Evolutionary conservation across 768 basidiomycete species (phyloP).

Genomic region (Kwoniella shandongensis): DNA sequence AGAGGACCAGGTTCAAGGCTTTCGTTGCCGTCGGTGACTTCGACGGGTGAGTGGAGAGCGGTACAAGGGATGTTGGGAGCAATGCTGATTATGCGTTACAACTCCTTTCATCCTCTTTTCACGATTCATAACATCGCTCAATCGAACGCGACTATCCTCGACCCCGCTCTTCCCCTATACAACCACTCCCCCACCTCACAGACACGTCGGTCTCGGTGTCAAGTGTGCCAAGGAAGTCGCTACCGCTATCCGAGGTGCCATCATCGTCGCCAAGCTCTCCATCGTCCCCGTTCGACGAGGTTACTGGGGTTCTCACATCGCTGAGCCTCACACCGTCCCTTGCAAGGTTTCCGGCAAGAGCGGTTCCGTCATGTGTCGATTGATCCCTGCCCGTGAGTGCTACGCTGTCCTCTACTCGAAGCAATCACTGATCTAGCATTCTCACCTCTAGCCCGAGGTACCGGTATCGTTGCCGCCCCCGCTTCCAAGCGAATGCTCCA

Average conservation of each 20-base stretch:
- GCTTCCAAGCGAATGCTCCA: conserved; percentile 95
- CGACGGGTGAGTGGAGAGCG: conserved; percentile 62
- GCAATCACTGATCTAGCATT: not conserved
- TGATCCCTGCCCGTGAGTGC: conserved; percentile 77
- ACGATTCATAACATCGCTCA: no score
- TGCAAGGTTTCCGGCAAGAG: conserved; percentile 98
- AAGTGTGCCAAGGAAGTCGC: conserved; percentile 99
- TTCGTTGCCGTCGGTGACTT: conserved; percentile 99
- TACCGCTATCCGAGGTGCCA: conserved; percentile 97
- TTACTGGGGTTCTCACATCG: conserved; percentile 99
- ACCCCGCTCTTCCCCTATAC: no score
- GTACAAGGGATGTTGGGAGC: not conserved
- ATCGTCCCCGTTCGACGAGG: conserved; percentile 97
- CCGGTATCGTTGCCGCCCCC: conserved; percentile 98
- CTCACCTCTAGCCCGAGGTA: conserved; percentile 68
- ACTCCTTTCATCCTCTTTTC: no score
- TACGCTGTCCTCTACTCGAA: not conserved
- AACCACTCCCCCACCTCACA: conserved; percentile 11
- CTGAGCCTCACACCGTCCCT: conserved; percentile 98
- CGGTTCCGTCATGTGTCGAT: conserved; percentile 98
- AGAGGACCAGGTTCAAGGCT: conserved; percentile 99
- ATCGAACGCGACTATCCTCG: not conserved
- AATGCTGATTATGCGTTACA: no score
- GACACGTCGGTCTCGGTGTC: conserved; percentile 95
- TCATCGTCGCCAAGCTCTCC: conserved; percentile 96